Base-by-base conservation (phyloP, 441 rosid species). In the Geranium incanum region DNA sequence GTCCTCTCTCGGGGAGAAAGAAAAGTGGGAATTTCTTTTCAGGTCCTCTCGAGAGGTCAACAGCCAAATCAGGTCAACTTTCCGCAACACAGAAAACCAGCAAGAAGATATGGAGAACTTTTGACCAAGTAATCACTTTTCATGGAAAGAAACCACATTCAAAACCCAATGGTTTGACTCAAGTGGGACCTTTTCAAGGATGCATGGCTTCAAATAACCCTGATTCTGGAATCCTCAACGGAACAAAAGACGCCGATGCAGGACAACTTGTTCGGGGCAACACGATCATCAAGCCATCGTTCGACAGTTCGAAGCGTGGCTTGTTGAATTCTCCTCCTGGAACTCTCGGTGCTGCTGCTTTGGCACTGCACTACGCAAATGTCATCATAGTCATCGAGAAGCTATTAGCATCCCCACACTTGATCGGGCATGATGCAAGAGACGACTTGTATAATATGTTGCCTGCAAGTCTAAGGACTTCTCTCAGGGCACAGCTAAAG, bases 371-470 rank as follows among this genome's bases (percentile, higher is more conserved):
- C 79, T 95, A 92, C 68, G 98, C 99, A 13, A 95, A 95, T 76
- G 93, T 92, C 48, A 92, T 95, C 67, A 82, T 87, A 68, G 87
- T 92, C 66, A 88, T 92, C n/a, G 98, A 95, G 85, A 92, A 92
- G 78, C 86, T 95, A 28, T 92, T 82, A 43, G 88, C 91, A 45
- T 87, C 97, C 75, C 98, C 97, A 74, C 97, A 92, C 81, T 84
- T 95, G 85, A 89, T 95, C 71, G 92, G 99, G 18, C 87, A 88
- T 9, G 98, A 95, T 80, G 99, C 98, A 3, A 85, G 98, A 74
- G 95, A 88, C 78, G 99, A 95, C 76, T 82, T 95, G 64, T 95
- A 92, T 84, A 89, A 84, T 69, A 89, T 95, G 99, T 79, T 95
- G 74, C 99, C 98, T 0, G 82, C 91, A n/a, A 90, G 83, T 69